These are phyloP conservation scores for Dendrobium huoshanense DNA, from an alignment of 106 monocot genomes.

Conservation along the genomic window DNA sequence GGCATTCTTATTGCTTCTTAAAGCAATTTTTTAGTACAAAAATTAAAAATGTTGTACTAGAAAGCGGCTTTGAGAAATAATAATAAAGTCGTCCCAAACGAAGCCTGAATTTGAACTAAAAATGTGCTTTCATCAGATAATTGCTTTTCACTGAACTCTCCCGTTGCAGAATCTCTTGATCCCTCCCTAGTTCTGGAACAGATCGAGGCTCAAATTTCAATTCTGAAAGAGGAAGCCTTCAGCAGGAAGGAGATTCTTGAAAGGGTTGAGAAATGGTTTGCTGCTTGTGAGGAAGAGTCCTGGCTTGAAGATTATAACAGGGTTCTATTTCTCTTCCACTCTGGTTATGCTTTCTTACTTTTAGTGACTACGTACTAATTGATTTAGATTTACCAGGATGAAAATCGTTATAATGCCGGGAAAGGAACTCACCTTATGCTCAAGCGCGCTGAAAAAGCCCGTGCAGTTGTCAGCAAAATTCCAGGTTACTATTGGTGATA, in stretches of 20 bases:
- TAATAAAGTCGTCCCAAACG: too few relatives aligned
- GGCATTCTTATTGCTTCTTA: too few relatives aligned
- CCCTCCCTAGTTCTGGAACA: conserved; percentile 47
- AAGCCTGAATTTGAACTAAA: neutral
- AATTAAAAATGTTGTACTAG: too few relatives aligned
- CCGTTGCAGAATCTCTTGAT: conserved; percentile 37
- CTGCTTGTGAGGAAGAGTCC: conserved; percentile 66
- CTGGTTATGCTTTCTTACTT: neutral
- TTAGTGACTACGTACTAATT: neutral
- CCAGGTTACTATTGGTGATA: conserved; percentile 34
- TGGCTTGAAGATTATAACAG: conserved; percentile 87
- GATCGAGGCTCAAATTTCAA: conserved; percentile 53
- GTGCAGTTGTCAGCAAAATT: conserved; percentile 63
- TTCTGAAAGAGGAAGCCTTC: conserved; percentile 59
- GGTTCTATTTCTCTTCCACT: conserved; percentile 30
- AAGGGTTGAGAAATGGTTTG: conserved; percentile 64
- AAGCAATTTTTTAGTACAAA: too few relatives aligned
- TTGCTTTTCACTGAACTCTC: neutral
- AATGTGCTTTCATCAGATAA: neutral
- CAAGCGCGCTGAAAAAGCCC: conserved; percentile 76
- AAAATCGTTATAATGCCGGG: conserved; percentile 71
- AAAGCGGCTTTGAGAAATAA: too few relatives aligned
- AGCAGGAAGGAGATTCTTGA: conserved; percentile 82
- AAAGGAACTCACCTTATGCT: conserved; percentile 67
- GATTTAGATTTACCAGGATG: conserved; percentile 41